Percentiles rank a stretch among this genome's conserved stretches.
phyloP scores from a whole-genome alignment of 2,329 filamentous ascomycete genomes.

The Ampelomyces quisqualis region DNA sequence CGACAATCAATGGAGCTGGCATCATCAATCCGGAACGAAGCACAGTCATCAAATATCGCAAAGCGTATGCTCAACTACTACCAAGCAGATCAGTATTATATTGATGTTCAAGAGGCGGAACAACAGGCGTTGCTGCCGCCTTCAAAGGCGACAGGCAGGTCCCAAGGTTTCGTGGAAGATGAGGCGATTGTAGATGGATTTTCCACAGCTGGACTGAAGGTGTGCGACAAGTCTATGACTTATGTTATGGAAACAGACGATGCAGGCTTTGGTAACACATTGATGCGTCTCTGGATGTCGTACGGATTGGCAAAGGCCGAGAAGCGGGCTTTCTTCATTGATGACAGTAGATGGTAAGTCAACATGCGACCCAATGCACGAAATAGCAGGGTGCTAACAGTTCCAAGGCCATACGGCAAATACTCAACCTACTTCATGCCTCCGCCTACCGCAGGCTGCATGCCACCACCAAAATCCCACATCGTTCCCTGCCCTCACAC shows the following conservation, averaged over 20 bases:
- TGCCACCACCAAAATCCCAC: conserved; percentile 70
- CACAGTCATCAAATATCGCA: conserved; percentile 28
- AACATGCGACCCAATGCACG: background rate
- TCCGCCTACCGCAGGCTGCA: conserved; percentile 65
- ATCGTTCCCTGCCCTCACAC: conserved; percentile 78
- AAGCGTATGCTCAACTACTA: conserved; percentile 56
- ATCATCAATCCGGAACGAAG: conserved; percentile 47
- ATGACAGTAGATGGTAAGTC: conserved; percentile 71
- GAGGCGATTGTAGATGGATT: conserved; percentile 32
- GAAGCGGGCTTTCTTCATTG: conserved; percentile 76
- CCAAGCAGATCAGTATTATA: conserved; percentile 64
- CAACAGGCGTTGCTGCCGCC: conserved; percentile 60
- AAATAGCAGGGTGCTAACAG: conserved; percentile 15
- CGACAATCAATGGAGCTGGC: conserved; percentile 66
- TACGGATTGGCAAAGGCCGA: conserved; percentile 78
- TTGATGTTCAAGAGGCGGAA: conserved; percentile 74
- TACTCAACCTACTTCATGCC: conserved; percentile 71
- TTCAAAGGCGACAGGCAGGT: conserved; percentile 43
- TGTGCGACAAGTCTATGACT: conserved; percentile 72
- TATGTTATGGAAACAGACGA: conserved; percentile 74
- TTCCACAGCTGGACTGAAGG: conserved; percentile 43
- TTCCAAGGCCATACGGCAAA: conserved; percentile 66
- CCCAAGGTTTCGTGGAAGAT: conserved; percentile 43
- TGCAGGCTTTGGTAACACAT: conserved; percentile 72
- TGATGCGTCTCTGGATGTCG: conserved; percentile 80